Evolutionary conservation across 345 rosid species (phyloP).

Genomic region (Clarkia xantiana): DNA sequence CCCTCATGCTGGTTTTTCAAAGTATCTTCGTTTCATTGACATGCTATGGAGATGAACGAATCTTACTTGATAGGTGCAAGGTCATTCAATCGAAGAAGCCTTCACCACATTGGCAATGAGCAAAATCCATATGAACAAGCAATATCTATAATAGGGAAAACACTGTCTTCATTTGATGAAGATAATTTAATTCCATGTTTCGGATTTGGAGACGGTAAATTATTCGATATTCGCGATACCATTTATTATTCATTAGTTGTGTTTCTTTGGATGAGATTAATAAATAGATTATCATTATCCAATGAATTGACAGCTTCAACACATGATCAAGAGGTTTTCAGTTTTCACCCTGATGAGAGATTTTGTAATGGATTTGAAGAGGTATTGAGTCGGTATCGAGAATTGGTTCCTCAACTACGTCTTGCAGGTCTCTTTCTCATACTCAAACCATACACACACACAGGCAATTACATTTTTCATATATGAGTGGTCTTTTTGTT

Average conservation of each 20-base stretch:
- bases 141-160: slow-evolving; percentile 33
- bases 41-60: neutral
- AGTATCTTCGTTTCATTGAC: neutral
- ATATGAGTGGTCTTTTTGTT: neutral
- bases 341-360: slow-evolving; percentile 28
- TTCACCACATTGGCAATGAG: slow-evolving; percentile 26
- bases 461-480: too few relatives aligned
- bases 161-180: slow-evolving; percentile 35
- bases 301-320: slow-evolving; percentile 27
- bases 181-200: slow-evolving; percentile 38
- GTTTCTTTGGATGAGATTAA: neutral
- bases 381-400: slow-evolving; percentile 27
- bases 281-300: neutral
- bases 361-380: slow-evolving; percentile 38
- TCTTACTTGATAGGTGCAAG: slow-evolving; percentile 19
- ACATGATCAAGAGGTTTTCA: slow-evolving; percentile 38
- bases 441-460: neutral
- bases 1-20: neutral
- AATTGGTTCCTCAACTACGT: slow-evolving; percentile 30
- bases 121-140: slow-evolving; percentile 40
- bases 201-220: slow-evolving; percentile 40
- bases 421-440: slow-evolving; percentile 24
- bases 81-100: slow-evolving; percentile 25
- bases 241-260: neutral
- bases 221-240: neutral